Conservation (phyloP, 495 filamentous ascomycete species). For the Lasiosphaeris hirsuta region DNA sequence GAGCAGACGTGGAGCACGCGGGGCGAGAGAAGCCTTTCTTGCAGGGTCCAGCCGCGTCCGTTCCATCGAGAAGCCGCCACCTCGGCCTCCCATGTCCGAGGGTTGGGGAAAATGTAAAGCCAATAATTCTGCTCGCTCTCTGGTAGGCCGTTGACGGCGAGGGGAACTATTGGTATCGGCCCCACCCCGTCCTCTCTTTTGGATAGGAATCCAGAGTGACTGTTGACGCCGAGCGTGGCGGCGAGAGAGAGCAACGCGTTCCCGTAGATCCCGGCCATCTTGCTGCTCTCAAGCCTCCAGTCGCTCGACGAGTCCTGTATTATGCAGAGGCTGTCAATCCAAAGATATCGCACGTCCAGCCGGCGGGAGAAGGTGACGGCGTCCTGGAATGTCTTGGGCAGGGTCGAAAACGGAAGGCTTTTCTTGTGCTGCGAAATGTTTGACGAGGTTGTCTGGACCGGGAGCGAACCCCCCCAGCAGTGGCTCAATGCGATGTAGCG, state of each 20-base stretch:
- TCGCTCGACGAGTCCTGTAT: background rate
- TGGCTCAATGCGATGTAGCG: background rate
- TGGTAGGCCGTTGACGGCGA: no score
- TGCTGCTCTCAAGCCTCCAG: background rate
- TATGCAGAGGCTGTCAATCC: conserved; percentile 7
- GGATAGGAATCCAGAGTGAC: no score
- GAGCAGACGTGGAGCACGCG: no score
- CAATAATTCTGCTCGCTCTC: no score
- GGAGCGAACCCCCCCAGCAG: conserved; percentile 3
- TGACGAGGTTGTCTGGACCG: background rate
- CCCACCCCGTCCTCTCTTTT: no score
- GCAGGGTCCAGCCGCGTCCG: no score
- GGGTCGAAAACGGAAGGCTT: background rate
- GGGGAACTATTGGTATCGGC: no score
- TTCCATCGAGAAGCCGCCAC: no score
- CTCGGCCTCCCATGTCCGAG: no score
- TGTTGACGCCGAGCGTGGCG: background rate
- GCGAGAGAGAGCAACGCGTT: conserved; percentile 1
- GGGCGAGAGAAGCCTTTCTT: no score
- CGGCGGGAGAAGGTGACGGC: background rate
- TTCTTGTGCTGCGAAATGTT: background rate
- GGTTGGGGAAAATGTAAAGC: no score
- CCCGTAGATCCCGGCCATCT: background rate
- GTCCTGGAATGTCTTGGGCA: conserved; percentile 1
- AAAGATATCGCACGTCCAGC: background rate